Base-by-base conservation (phyloP, 2,329 filamentous ascomycete genomes). In the Xylariaceae sp. region DNA sequence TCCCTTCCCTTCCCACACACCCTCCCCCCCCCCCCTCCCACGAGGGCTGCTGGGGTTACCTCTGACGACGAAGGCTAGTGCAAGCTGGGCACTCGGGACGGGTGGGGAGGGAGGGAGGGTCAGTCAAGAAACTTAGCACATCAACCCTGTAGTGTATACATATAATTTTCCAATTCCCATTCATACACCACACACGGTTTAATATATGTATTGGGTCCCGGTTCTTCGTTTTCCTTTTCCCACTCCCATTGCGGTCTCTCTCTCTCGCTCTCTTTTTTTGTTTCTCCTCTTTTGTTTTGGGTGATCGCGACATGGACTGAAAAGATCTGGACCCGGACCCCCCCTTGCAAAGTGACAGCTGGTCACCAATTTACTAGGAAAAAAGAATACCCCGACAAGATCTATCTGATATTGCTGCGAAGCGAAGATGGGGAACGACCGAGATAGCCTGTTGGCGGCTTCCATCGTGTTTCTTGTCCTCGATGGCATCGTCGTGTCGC, bases 391-490 rank as follows among this genome's bases (percentile, higher is more conserved):
- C 37, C 37, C 37, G 23, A 30, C 23, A 30, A 30, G 23, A 30
- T 30, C 23, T 30, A 4, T 30, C 5, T 30, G 23, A 30, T 30
- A 30, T 30, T 30, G 23, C 23, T 30, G 6, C 2, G 37, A 42
- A 7, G 8, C 9, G 37, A 13, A 57, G 9, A 64, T 64, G 62
- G 51, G 13, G 37, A 13, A 3, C 37, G 37, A 63, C 23, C 58
- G 50, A 30, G 65, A 66, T 10, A 65, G 65, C 39, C 34, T 72
- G 35, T 58, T 70, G 34, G 69, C 65, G 8, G 67, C 67, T 15
- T 68, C 58, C 62, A 59, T 62, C 30, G 58, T 68, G 17, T 70
- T 73, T 54, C 57, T 73, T 0, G 39, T 70, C 1, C 52, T 71
- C 2, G 65, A 73, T 55, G 64, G 57, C 2, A 23, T 62, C 15